A percentile compares a stretch with the other conserved stretches of the same genome.
phyloP scores from a whole-genome alignment of 208 protist genomes.

The Acanthamoeba divionensis region DNA sequence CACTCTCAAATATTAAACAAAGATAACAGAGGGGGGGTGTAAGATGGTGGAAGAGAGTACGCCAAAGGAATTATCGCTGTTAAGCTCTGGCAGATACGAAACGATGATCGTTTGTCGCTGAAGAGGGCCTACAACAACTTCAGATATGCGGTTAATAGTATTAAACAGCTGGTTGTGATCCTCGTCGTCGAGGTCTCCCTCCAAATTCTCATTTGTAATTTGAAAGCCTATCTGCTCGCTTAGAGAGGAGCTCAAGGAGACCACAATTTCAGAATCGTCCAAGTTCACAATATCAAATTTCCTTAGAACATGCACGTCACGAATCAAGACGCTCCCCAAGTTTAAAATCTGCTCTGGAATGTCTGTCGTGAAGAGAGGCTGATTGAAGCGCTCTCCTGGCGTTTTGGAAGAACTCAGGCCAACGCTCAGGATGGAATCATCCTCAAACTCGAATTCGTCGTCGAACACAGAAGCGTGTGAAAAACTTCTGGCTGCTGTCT shows the following conservation, averaged over 20 bases:
- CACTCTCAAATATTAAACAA: not conserved
- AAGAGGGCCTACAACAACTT: slow-evolving; percentile 23
- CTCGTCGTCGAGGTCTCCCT: slow-evolving; percentile 56
- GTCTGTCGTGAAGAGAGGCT: not conserved
- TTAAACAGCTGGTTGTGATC: slow-evolving; percentile 75
- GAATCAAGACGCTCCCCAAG: not conserved
- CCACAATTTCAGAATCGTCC: not conserved
- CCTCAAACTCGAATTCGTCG: too few relatives aligned
- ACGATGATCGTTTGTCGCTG: slow-evolving; percentile 63
- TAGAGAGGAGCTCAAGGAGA: slow-evolving; percentile 60
- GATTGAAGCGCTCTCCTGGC: too few relatives aligned
- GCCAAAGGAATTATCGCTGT: not conserved
- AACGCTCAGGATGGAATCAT: too few relatives aligned
- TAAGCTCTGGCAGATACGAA: slow-evolving; percentile 45
- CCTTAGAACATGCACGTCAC: slow-evolving; percentile 12
- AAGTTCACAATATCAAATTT: slow-evolving; percentile 39
- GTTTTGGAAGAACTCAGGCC: too few relatives aligned
- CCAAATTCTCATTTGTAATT: slow-evolving; percentile 68
- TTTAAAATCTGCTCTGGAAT: not conserved
- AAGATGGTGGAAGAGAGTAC: not conserved
- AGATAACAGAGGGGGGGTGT: not conserved
- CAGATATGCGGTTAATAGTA: slow-evolving; percentile 63
- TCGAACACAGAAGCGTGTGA: too few relatives aligned
- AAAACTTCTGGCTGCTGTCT: too few relatives aligned
- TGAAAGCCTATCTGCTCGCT: slow-evolving; percentile 70